phyloP scores from a whole-genome alignment of 2,329 filamentous ascomycete genomes.

The Sarocladium brachiariae region DNA sequence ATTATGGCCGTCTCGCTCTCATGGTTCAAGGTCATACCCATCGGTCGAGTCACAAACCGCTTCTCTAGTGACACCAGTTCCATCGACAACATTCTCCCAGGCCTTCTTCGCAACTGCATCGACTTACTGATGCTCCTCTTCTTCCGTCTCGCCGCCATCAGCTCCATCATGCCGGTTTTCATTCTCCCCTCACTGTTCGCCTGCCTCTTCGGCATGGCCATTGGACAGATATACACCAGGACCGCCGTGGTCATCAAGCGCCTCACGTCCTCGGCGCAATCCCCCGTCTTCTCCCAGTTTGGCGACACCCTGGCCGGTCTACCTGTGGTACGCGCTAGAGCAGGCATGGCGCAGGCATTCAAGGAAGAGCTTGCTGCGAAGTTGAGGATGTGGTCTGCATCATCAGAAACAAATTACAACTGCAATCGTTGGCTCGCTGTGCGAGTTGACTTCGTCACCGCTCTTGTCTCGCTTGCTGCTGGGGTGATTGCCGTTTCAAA shows the following conservation, averaged over 20 bases:
- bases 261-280: slow-evolving; percentile 39
- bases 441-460: slow-evolving; percentile 47
- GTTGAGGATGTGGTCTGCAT: slow-evolving; percentile 38
- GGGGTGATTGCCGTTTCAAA: slow-evolving; percentile 41
- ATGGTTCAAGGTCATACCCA: slow-evolving; percentile 49
- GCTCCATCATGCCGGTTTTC: slow-evolving; percentile 46
- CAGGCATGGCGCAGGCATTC: slow-evolving; percentile 41
- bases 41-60: slow-evolving; percentile 47
- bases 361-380: slow-evolving; percentile 42
- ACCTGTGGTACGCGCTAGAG: slow-evolving; percentile 43
- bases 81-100: slow-evolving; percentile 41
- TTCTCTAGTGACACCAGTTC: slow-evolving; percentile 52
- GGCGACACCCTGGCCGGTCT: slow-evolving; percentile 45
- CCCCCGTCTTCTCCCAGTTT: slow-evolving; percentile 51
- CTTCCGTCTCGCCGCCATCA: slow-evolving; percentile 40
- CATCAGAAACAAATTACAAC: slow-evolving; percentile 45
- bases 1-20: slow-evolving; percentile 47
- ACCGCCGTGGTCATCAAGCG: slow-evolving; percentile 40
- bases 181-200: slow-evolving; percentile 39
- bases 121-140: slow-evolving; percentile 35
- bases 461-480: slow-evolving; percentile 42
- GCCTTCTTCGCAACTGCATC: slow-evolving; percentile 36
- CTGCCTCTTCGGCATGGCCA: slow-evolving; percentile 36
- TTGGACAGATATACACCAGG: slow-evolving; percentile 45
- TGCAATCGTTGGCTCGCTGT: slow-evolving; percentile 52